Evolutionary conservation across 768 basidiomycete genomes (phyloP).

Genomic region (Tricholoma matsutake): DNA sequence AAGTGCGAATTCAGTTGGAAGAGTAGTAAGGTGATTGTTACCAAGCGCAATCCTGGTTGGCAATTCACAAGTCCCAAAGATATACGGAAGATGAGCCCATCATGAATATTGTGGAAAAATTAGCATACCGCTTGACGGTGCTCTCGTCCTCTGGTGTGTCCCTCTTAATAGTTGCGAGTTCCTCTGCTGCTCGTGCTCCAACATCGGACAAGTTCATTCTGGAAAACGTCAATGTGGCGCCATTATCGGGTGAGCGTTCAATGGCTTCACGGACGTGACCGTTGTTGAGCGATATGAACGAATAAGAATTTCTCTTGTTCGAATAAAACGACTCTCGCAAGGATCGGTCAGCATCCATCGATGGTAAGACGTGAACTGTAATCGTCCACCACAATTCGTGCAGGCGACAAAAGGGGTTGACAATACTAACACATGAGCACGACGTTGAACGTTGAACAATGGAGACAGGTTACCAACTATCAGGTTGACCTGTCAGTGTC

Average conservation of each 20-base stretch:
- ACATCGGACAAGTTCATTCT: conserved; percentile 77
- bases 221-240: conserved; percentile 81
- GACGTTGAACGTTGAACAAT: not conserved
- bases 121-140: conserved; percentile 56
- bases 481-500: not conserved
- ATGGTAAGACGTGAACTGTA: not conserved
- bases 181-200: conserved; percentile 68
- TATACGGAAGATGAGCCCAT: not conserved
- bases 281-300: conserved; percentile 42
- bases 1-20: conserved; percentile 72
- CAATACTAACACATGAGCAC: not conserved
- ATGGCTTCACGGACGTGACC: conserved; percentile 66
- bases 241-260: conserved; percentile 65
- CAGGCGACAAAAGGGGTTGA: not conserved
- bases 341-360: conserved; percentile 23
- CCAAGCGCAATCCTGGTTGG: conserved; percentile 74
- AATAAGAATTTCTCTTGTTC: conserved; percentile 7
- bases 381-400: not conserved
- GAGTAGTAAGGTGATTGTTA: conserved; percentile 74
- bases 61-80: not conserved
- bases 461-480: not conserved
- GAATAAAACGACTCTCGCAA: conserved; percentile 21
- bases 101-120: not conserved
- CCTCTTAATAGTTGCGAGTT: conserved; percentile 63
- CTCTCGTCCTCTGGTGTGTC: conserved; percentile 47